Conservation (phyloP, 2,329 filamentous ascomycete species). For the Xylariaceae sp. region DNA sequence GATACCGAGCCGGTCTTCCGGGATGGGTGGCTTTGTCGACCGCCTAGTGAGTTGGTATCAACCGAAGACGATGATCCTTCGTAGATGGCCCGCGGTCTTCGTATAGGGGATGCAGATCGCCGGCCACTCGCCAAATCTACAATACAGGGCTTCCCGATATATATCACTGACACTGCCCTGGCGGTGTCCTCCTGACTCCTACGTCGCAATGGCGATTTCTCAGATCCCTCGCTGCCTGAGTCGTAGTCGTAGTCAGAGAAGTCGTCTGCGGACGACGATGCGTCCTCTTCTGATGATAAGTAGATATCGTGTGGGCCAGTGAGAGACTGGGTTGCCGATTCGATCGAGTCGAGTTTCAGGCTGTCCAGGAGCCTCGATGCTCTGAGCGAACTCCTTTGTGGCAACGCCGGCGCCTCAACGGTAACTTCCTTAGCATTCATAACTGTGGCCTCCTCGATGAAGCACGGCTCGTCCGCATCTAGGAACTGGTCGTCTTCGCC, state of each 20-base stretch:
- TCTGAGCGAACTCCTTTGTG: constrained; percentile 53
- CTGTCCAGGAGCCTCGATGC: constrained; percentile 49
- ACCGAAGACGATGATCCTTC: constrained; percentile 31
- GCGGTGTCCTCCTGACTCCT: constrained; percentile 59
- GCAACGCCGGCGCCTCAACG: constrained; percentile 48
- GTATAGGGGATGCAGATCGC: constrained; percentile 48
- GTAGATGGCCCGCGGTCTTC: constrained; percentile 34
- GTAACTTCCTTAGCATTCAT: constrained; percentile 32
- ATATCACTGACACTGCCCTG: constrained; percentile 61
- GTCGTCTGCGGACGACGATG: constrained; percentile 63
- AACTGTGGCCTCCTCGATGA: constrained; percentile 34
- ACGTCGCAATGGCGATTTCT: constrained; percentile 34
- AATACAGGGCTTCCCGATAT: constrained; percentile 61
- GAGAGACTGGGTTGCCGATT: constrained; percentile 38
- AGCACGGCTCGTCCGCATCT: constrained; percentile 33
- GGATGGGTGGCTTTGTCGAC: constrained; percentile 39
- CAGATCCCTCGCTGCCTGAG: constrained; percentile 44
- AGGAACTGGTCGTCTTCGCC: constrained; percentile 30
- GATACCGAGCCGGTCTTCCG: constrained; percentile 48
- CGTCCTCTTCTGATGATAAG: constrained; percentile 68
- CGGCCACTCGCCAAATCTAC: constrained; percentile 50
- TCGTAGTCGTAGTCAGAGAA: constrained; percentile 59
- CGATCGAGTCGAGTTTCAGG: constrained; percentile 41
- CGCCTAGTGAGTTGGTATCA: constrained; percentile 29
- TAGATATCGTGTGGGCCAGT: constrained; percentile 61